phyloP scores from a whole-genome alignment of 169 alveolate genomes.

The Theileria annulata region DNA sequence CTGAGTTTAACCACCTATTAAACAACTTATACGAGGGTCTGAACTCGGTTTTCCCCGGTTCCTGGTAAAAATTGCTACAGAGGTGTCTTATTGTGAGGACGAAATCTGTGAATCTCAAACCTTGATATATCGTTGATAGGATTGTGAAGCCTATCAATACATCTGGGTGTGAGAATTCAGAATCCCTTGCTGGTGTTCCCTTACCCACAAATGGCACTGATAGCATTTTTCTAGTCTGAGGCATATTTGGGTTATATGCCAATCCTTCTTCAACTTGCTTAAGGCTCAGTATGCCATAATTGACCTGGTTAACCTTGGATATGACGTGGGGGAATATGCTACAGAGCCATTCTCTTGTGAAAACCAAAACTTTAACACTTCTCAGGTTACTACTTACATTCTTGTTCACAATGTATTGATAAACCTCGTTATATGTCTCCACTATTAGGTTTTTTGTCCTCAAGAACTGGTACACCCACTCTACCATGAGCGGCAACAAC shows the following conservation, averaged over 20 bases:
- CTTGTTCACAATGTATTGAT: conserved; percentile 41
- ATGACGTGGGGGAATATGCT: conserved; percentile 85
- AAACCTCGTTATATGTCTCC: conserved; percentile 69
- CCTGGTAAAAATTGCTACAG: conserved; percentile 63
- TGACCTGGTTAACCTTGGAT: conserved; percentile 80
- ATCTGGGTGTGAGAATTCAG: conserved; percentile 92
- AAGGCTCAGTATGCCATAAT: conserved; percentile 75
- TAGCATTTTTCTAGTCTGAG: conserved; percentile 81
- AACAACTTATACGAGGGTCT: conserved; percentile 47
- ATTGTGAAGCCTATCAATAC: conserved; percentile 87
- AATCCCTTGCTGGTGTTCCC: conserved; percentile 88
- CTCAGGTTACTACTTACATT: conserved; percentile 21
- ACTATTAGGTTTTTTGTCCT: conserved; percentile 66
- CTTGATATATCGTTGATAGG: conserved; percentile 85
- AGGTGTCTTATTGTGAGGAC: conserved; percentile 73
- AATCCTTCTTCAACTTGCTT: conserved; percentile 55
- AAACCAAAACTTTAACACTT: conserved; percentile 73
- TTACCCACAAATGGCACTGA: conserved; percentile 92
- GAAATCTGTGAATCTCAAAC: conserved; percentile 85
- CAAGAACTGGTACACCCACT: conserved; percentile 71
- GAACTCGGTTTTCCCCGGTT: conserved; percentile 50
- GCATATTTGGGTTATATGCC: conserved; percentile 45
- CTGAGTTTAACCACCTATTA: conserved; percentile 56
- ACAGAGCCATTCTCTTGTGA: conserved; percentile 84
- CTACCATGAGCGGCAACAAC: conserved; percentile 79